Evolutionary conservation across 163 green algal genomes (phyloP).

Genomic region (Volvox carteri): DNA sequence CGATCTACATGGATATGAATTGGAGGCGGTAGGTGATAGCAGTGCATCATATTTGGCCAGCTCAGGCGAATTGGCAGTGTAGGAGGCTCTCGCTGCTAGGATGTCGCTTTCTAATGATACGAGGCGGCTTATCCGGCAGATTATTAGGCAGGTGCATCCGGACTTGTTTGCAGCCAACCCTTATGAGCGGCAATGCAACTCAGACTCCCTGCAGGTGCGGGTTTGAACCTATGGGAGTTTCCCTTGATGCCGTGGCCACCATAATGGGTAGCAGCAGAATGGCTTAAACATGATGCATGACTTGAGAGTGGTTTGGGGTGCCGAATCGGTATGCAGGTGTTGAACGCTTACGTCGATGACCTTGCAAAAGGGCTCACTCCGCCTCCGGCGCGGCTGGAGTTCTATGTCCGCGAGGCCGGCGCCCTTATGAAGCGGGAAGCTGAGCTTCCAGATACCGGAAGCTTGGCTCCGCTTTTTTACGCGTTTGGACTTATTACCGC

Average conservation of each 20-base stretch:
- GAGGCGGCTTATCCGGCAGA: conserved; percentile 61
- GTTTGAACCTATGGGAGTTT: conserved; percentile 15
- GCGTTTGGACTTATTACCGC: conserved; percentile 89
- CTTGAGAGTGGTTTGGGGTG: not conserved
- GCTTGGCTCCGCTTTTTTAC: conserved; percentile 86
- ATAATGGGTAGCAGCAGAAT: not conserved
- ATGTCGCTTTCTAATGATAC: conserved; percentile 51
- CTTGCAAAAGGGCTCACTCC: conserved; percentile 69
- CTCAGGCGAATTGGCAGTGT: not conserved
- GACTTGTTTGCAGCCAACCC: conserved; percentile 87
- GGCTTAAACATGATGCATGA: not conserved
- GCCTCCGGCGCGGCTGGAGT: conserved; percentile 72
- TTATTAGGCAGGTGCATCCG: conserved; percentile 84
- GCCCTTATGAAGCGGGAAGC: conserved; percentile 74
- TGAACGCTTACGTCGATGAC: conserved; percentile 90
- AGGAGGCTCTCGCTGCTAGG: conserved; percentile 23
- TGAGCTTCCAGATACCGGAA: conserved; percentile 78
- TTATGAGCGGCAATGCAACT: conserved; percentile 82
- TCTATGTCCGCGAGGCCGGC: conserved; percentile 80
- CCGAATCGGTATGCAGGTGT: conserved; percentile 63
- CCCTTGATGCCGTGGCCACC: not conserved
- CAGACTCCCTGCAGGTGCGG: conserved; percentile 83
- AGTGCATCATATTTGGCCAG: conserved; percentile 6
- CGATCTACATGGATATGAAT: not conserved
- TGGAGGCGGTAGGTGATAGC: not conserved